Percentiles rank a stretch among this genome's conserved stretches.
Evolutionary conservation across 202 grass and related monocot species (phyloP).

Genomic region (Tripidium arundinaceum): DNA sequence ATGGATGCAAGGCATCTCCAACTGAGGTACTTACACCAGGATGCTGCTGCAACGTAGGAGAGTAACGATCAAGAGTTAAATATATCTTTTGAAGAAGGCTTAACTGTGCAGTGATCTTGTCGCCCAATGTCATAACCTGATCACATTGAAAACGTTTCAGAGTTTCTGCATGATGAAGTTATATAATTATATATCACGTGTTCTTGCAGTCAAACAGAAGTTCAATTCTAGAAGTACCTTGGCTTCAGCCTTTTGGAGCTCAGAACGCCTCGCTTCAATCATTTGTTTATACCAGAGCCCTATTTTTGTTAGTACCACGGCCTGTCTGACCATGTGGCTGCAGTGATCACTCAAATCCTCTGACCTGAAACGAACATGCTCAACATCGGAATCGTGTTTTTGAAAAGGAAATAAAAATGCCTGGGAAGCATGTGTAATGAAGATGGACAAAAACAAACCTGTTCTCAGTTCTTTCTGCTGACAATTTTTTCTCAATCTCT

Average conservation of each 20-base stretch:
- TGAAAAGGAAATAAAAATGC: neutral
- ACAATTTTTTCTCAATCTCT: conserved; percentile 55
- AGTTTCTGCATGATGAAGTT: neutral
- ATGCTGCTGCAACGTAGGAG: conserved; percentile 65
- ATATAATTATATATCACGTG: neutral
- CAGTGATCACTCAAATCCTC: conserved; percentile 60
- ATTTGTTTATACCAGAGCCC: conserved; percentile 74
- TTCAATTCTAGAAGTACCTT: conserved; percentile 51
- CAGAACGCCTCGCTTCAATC: conserved; percentile 66
- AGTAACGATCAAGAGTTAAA: conserved; percentile 74
- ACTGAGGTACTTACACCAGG: conserved; percentile 50
- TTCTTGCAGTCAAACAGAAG: neutral
- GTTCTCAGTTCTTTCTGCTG: conserved; percentile 40
- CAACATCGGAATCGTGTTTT: neutral
- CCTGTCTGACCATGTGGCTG: conserved; percentile 58
- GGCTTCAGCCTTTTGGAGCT: conserved; percentile 76
- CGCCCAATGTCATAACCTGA: conserved; percentile 63
- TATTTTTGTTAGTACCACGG: conserved; percentile 67
- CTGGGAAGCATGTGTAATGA: neutral
- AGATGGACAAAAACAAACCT: conserved; percentile 49
- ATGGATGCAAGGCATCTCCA: neutral
- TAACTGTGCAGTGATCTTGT: conserved; percentile 64
- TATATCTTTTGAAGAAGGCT: conserved; percentile 80
- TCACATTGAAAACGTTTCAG: neutral
- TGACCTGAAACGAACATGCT: conserved; percentile 39